These are phyloP conservation scores for Westerdykella sp. DNA, from an alignment of 2,329 filamentous ascomycete species.

Conservation along the genomic window DNA sequence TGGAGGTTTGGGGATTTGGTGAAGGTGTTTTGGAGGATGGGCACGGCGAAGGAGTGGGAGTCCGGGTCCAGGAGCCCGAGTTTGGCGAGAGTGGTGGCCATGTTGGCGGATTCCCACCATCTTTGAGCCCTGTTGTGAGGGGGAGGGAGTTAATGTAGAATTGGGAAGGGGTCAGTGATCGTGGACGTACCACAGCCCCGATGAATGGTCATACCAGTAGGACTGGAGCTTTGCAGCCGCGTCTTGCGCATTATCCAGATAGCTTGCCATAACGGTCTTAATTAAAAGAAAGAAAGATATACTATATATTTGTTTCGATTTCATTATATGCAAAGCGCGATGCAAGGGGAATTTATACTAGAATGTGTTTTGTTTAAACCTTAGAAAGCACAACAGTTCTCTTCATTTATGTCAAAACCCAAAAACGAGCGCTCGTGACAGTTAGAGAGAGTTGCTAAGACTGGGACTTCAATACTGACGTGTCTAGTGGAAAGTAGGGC, in stretches of 20 bases:
- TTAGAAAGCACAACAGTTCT: no score
- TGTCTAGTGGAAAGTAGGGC: slow-evolving; percentile 8
- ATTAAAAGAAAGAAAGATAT: no score
- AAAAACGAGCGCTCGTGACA: no score
- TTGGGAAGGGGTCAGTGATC: slow-evolving; percentile 1
- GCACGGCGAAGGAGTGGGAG: slow-evolving; percentile 23
- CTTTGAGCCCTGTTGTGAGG: not conserved
- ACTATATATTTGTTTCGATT: no score
- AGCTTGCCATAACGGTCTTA: slow-evolving; percentile 12
- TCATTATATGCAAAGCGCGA: no score
- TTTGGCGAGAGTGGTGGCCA: slow-evolving; percentile 28
- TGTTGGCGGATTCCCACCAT: slow-evolving; percentile 37
- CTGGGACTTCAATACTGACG: slow-evolving; percentile 6
- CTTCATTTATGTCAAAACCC: no score
- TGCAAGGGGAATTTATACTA: no score
- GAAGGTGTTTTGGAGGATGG: slow-evolving; percentile 31
- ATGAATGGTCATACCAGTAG: slow-evolving; percentile 29
- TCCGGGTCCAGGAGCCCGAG: slow-evolving; percentile 24
- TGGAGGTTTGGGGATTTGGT: slow-evolving; percentile 23
- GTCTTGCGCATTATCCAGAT: slow-evolving; percentile 21
- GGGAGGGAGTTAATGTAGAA: not conserved
- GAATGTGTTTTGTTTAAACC: no score
- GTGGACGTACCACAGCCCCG: slow-evolving; percentile 27
- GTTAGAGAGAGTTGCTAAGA: no score
- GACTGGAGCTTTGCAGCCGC: slow-evolving; percentile 27